Evolutionary conservation across 2,329 filamentous ascomycete species (phyloP).

Genomic region (Aspergillus sojae): DNA sequence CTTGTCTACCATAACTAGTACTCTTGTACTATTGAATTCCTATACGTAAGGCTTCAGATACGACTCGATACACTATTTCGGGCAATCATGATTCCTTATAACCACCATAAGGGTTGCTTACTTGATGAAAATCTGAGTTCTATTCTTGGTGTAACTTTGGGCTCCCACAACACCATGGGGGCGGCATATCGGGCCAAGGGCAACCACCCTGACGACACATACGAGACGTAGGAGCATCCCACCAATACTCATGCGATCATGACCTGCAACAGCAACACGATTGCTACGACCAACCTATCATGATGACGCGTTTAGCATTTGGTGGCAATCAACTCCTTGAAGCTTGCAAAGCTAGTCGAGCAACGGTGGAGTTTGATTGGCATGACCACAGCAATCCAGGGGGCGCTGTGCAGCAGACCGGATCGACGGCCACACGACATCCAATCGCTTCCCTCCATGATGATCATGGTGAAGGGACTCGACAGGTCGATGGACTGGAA

Average conservation of each 20-base stretch:
- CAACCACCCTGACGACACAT: not conserved
- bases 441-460: slow-evolving; percentile 2
- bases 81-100: not conserved
- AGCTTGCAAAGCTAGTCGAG: not conserved
- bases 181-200: too few relatives aligned
- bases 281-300: not conserved
- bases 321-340: not conserved
- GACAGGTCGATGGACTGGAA: not conserved
- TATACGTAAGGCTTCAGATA: not conserved
- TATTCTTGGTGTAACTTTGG: not conserved
- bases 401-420: not conserved
- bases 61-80: not conserved
- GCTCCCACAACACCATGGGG: not conserved
- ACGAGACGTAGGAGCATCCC: not conserved
- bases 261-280: not conserved
- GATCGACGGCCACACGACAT: not conserved
- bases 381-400: not conserved
- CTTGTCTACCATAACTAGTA: not conserved
- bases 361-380: not conserved
- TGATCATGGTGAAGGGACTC: not conserved
- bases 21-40: not conserved
- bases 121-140: rapidly evolving
- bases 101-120: not conserved
- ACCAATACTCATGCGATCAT: slow-evolving; percentile 1
- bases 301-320: not conserved